Conservation (phyloP, 805 yeast genomes). For the Ogataea pini region DNA sequence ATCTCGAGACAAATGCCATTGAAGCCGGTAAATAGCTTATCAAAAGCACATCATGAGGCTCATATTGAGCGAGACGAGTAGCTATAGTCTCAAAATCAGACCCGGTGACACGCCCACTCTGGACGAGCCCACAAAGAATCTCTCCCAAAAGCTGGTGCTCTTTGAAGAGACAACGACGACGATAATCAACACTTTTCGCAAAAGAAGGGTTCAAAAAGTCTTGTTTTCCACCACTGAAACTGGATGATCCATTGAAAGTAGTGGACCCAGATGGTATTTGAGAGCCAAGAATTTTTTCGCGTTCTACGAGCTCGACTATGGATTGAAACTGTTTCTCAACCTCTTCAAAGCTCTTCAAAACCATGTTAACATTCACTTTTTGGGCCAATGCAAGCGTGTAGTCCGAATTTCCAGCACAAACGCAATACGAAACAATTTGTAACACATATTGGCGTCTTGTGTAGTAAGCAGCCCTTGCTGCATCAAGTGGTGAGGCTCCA, state of each 20-base stretch:
- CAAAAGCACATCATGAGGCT: constrained; percentile 62
- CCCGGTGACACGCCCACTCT: constrained; percentile 36
- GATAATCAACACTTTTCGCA: constrained; percentile 51
- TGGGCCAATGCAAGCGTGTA: background rate
- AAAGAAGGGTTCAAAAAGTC: constrained; percentile 40
- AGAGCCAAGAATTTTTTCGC: constrained; percentile 56
- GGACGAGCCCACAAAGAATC: constrained; percentile 54
- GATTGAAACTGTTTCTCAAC: constrained; percentile 58
- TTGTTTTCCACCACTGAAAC: background rate
- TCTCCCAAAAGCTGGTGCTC: constrained; percentile 76
- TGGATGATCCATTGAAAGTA: background rate
- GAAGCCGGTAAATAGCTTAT: constrained; percentile 65
- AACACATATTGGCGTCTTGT: constrained; percentile 72
- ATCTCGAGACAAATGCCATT: constrained; percentile 44
- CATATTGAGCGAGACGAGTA: constrained; percentile 47
- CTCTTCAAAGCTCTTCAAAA: constrained; percentile 55
- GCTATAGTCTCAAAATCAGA: constrained; percentile 43
- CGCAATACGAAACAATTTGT: constrained; percentile 54
- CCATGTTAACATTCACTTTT: constrained; percentile 33
- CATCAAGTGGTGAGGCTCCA: constrained; percentile 53
- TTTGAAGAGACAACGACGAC: constrained; percentile 60
- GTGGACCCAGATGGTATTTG: background rate
- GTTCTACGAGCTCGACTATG: constrained; percentile 52
- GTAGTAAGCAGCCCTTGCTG: constrained; percentile 69
- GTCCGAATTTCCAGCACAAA: constrained; percentile 31